Base-by-base conservation (phyloP, 345 rosid genomes). In the Triadica sebifera region DNA sequence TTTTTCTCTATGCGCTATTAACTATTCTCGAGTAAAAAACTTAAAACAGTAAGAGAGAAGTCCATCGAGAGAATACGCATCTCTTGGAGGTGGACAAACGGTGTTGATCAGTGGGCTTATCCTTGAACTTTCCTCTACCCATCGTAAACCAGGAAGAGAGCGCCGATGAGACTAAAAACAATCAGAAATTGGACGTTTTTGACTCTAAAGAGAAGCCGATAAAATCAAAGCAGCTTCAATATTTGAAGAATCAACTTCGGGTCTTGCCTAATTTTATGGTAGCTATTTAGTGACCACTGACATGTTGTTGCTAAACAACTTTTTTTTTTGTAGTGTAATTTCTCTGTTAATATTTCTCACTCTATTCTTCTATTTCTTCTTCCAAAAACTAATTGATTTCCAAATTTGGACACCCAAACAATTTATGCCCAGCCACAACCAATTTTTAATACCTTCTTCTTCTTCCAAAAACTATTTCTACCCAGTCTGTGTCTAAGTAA, bases 91-190 rank as follows among this genome's bases (percentile, higher is more conserved):
- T 80, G 43, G 90, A 85, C 84, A 87, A 87, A 68, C 71, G 83
- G 73, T 88, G 88, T 6, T 85, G 86, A 45, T 88, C 88, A 16
- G 90, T 87, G 67, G 90, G 90, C 83, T 87, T 87, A 49, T 88
- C 90, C 82, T 85, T 87, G 83, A 85, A 87, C 85, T 87, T 87
- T 29, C 90, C 90, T 75, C 90, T 80, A 22, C 87, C 90, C 90
- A 87, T 87, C 46, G 68, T 22, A 25, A 65, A 47, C 38, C 15
- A 38, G n/a, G 19, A 58, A 58, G 6, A 5, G 10, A 25, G 11
- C 29, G 47, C 46, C 38, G 46, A 5, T 4, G 6, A 43, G 22
- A 38, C 29, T 4, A 52, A 11, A 24, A 39, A 22, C 29, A 15
- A 49, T 6, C 17, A 6, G 4, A 47, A 63, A 9, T 41, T 49